Conservation (phyloP, 805 yeast genomes). For the Brettanomyces naardenensis region DNA sequence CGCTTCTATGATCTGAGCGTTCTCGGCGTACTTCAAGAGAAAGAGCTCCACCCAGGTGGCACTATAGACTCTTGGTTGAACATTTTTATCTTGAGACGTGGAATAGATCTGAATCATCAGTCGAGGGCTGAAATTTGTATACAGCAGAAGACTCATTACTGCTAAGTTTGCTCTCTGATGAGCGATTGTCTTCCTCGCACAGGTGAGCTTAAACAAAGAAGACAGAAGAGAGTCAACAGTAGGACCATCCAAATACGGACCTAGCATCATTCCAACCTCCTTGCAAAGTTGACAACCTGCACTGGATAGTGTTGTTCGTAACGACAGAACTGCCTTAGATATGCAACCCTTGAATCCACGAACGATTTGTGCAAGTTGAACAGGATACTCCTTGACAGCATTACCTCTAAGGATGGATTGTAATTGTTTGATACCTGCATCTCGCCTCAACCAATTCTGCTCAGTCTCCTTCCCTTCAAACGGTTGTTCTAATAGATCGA, state of each 20-base stretch:
- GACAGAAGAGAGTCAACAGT: slow-evolving; percentile 43
- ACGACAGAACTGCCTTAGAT: slow-evolving; percentile 56
- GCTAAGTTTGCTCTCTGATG: slow-evolving; percentile 50
- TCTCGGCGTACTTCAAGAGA: slow-evolving; percentile 41
- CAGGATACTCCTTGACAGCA: slow-evolving; percentile 27
- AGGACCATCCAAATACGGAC: slow-evolving; percentile 32
- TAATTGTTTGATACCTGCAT: slow-evolving; percentile 46
- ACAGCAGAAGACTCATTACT: slow-evolving; percentile 44
- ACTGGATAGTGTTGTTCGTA: slow-evolving; percentile 76
- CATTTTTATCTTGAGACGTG: slow-evolving; percentile 61
- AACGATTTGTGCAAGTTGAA: slow-evolving; percentile 21
- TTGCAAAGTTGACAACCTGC: slow-evolving; percentile 72
- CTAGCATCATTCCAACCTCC: slow-evolving; percentile 46
- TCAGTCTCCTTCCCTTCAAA: slow-evolving; percentile 82
- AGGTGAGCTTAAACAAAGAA: slow-evolving; percentile 42
- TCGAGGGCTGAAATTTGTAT: slow-evolving; percentile 47
- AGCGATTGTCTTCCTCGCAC: slow-evolving; percentile 58
- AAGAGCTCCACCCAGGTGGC: slow-evolving; percentile 63
- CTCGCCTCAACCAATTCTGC: slow-evolving; percentile 75
- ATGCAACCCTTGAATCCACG: slow-evolving; percentile 49
- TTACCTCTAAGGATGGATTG: slow-evolving; percentile 59
- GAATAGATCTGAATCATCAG: slow-evolving; percentile 39
- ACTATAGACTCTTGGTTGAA: slow-evolving; percentile 61
- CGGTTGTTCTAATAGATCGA: slow-evolving; percentile 13
- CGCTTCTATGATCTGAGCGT: slow-evolving; percentile 21